Evolutionary conservation across 805 yeast species (phyloP).

Genomic region (Starmerella stigmatis): DNA sequence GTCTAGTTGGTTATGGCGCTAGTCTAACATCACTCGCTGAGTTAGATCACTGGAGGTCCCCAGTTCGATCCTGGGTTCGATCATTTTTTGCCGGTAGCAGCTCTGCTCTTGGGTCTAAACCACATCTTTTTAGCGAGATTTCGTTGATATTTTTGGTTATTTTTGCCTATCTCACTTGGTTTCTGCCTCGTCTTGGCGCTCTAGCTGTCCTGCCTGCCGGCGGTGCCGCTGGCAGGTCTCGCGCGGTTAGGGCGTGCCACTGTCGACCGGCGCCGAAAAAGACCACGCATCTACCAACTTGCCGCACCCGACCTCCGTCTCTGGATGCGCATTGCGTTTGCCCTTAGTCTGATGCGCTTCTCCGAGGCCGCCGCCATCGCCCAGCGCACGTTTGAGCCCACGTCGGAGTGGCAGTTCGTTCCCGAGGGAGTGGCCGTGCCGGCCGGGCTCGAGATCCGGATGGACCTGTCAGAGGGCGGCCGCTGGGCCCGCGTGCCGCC

Average conservation of each 20-base stretch:
- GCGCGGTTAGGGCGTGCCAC: not conserved
- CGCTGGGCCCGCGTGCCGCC: slow-evolving; percentile 55
- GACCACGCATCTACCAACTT: not conserved
- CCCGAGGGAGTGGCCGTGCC: slow-evolving; percentile 69
- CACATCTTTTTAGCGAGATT: too few species aligned
- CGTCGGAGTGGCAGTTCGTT: slow-evolving; percentile 57
- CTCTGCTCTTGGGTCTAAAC: not conserved
- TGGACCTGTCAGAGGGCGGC: slow-evolving; percentile 61
- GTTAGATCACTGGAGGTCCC: slow-evolving; percentile 26
- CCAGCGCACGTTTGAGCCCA: slow-evolving; percentile 42
- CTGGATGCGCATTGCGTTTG: not conserved
- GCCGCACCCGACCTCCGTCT: not conserved
- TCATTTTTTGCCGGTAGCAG: slow-evolving; percentile 20
- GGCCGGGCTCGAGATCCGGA: slow-evolving; percentile 62
- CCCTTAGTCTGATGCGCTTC: not conserved
- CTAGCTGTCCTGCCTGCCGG: too few species aligned
- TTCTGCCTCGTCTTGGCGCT: too few species aligned
- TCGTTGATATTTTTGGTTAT: not conserved
- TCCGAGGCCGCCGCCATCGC: slow-evolving; percentile 5
- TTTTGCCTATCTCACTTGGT: too few species aligned
- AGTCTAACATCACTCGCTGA: slow-evolving; percentile 21
- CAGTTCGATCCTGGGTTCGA: slow-evolving; percentile 27
- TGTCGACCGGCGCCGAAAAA: too few species aligned
- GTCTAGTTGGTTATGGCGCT: slow-evolving; percentile 26
- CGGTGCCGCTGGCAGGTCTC: too few species aligned